A percentile compares a stretch with the other conserved stretches of the same genome.
phyloP scores from a whole-genome alignment of 257 asterid genomes.

The Ophiorrhiza pumila region DNA sequence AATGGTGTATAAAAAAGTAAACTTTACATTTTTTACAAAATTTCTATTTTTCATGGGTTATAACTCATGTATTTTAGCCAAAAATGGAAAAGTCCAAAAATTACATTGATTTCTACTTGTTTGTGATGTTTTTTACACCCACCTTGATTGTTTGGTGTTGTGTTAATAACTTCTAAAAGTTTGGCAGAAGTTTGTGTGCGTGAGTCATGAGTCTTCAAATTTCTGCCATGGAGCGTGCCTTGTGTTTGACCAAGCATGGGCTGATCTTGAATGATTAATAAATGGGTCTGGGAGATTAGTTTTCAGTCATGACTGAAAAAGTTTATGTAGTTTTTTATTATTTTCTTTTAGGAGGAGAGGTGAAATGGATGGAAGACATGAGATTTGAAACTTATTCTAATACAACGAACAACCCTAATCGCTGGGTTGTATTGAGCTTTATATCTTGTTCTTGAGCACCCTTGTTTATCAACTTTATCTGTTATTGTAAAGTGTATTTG shows the following conservation, averaged over 20 bases:
- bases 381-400: not conserved
- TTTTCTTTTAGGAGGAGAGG: not conserved
- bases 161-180: no score
- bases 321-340: not conserved
- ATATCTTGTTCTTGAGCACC: not conserved
- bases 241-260: not conserved
- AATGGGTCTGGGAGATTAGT: not conserved
- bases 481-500: not conserved
- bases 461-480: not conserved
- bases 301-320: not conserved
- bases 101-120: no score
- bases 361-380: not conserved
- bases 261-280: not conserved
- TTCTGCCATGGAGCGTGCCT: not conserved
- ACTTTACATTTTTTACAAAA: no score
- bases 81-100: no score
- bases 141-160: no score
- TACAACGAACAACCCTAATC: not conserved
- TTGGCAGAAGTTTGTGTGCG: not conserved
- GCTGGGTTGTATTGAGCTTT: not conserved
- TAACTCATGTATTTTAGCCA: no score
- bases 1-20: no score
- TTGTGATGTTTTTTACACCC: no score
- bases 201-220: not conserved
- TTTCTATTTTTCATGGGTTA: no score